These are phyloP conservation scores for Allantophomopsis cytisporea DNA, from an alignment of 2,329 filamentous ascomycete genomes.

Conservation along the genomic window DNA sequence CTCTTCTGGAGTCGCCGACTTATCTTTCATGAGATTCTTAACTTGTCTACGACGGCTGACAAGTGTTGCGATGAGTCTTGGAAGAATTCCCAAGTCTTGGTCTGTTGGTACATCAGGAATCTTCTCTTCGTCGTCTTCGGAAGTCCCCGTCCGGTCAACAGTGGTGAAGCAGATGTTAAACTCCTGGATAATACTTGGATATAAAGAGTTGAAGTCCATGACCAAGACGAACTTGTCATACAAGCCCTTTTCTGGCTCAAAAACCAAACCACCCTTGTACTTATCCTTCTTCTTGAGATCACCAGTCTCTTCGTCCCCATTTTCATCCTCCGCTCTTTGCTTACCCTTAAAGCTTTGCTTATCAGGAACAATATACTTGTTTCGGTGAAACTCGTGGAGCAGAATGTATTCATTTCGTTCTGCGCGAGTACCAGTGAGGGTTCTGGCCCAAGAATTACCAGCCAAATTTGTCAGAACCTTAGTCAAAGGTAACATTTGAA, in stretches of 20 bases:
- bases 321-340: conserved; percentile 58
- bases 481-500: conserved; percentile 85
- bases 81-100: conserved; percentile 73
- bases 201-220: conserved; percentile 99
- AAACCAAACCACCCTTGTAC: conserved; percentile 95
- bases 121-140: conserved; percentile 63
- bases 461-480: conserved; percentile 94
- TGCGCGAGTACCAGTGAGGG: conserved; percentile 85
- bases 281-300: conserved; percentile 97
- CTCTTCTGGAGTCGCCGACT: conserved; percentile 71
- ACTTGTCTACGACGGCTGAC: conserved; percentile 83
- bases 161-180: conserved; percentile 99
- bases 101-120: conserved; percentile 77
- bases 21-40: conserved; percentile 95
- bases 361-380: conserved; percentile 96
- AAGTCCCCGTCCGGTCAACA: conserved; percentile 54
- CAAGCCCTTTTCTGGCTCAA: conserved; percentile 91
- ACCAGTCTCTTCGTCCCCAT: conserved; percentile 51
- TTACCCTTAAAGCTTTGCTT: conserved; percentile 75
- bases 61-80: conserved; percentile 80
- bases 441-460: conserved; percentile 96
- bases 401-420: conserved; percentile 99
- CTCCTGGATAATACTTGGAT: conserved; percentile 99
- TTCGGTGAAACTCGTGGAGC: conserved; percentile 88
- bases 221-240: conserved; percentile 98